Evolutionary conservation across 2,329 filamentous ascomycete genomes (phyloP), one percentile per base, ranked within the genome.

Genomic region (Curvularia sp.): DNA sequence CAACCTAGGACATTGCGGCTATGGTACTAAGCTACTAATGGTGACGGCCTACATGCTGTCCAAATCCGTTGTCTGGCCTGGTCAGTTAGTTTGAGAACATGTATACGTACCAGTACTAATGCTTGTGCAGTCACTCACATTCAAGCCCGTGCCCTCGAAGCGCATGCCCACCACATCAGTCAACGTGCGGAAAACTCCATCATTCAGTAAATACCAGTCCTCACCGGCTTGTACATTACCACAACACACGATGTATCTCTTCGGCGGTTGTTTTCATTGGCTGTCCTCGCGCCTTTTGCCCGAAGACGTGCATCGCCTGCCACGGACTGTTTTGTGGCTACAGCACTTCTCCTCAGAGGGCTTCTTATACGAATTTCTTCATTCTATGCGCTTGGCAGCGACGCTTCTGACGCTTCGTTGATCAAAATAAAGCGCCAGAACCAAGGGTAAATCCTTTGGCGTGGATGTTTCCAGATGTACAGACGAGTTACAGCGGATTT

Each of bases 61-160:
- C 66, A 92, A 92, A 78, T 90, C 92, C 62, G 90, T 91, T 64
- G 92, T 97, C 27, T 99, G 95, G 94, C 93, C 93, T 76, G 89
- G 91, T 93, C 80, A 83, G 87, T 80, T 19, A 13, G 18, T 34
- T n/a, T 36, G 12, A 23, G 18, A 15, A 13, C 10, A 13, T 30
- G 5, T 27, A 7, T 32, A n/a, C 7, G 15, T 6, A 53, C 13
- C 46, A 30, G 50, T 70, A 59, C 70, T 78, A 67, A 76, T 55
- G 58, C 39, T 28, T 10, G 43, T 34, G 19, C 65, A 88, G 87
- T 89, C 43, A 89, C 86, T n/a, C 87, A 87, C 74, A 81, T 89
- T 49, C 89, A 89, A 85, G 85, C 86, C 49, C 84, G 84, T 60
- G 87, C 87, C 27, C 80, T 89, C 41, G 86, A 89, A 70, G 82